Base-by-base conservation (phyloP, 1,284 basidiomycete genomes). In the Cryptococcus sp. region DNA sequence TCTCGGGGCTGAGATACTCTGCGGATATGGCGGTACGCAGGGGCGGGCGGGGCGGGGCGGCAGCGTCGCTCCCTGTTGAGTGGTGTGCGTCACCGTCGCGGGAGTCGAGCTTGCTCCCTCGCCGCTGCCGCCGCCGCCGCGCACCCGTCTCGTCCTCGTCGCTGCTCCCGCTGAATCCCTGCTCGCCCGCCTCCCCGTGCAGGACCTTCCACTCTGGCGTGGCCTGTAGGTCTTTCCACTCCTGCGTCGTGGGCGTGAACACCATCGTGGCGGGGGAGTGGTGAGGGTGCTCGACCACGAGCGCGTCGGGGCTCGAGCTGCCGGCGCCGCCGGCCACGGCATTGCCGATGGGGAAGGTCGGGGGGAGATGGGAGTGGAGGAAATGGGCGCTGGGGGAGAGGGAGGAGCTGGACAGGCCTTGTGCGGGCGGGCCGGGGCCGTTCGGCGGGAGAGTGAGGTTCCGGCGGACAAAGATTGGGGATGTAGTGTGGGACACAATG, bases 211-310 rank as follows among this genome's bases (percentile, higher is more conserved):
- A 60, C 36, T 62, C 61, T 8, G 57, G 57, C 28, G 55, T 57
- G 7, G 55, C 53, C 40, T 70, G 70, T 21, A 77, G 53, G 38
- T 76, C 76, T 12, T 67, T 67, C 77, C 77, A 79, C 53, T 77
- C 76, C 46, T 77, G 73, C 0, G 77, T 79, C 5, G 77, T 79
- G 16, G 77, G 77, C 3, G 77, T 79, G 11, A 79, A 67, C n/a
- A 78, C 72, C 36, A 79, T 75, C 55, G 73, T 68, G 2, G 64
- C 55, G 3, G 56, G 58, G 1, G 44, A 55, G 49, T 50, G 56
- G 24, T 58, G 43, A n/a, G n/a, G n/a, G n/a, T 36, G 40, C 16
- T 47, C 47, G 5, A 13, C 15, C n/a, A 52, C 13, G 8, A 53
- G 37, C 21, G 44, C 42, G 40, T 59, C 64, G 8, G 59, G 59